Conservation (phyloP, 2,329 filamentous ascomycete species). For the Ophiostoma tasmaniense region DNA sequence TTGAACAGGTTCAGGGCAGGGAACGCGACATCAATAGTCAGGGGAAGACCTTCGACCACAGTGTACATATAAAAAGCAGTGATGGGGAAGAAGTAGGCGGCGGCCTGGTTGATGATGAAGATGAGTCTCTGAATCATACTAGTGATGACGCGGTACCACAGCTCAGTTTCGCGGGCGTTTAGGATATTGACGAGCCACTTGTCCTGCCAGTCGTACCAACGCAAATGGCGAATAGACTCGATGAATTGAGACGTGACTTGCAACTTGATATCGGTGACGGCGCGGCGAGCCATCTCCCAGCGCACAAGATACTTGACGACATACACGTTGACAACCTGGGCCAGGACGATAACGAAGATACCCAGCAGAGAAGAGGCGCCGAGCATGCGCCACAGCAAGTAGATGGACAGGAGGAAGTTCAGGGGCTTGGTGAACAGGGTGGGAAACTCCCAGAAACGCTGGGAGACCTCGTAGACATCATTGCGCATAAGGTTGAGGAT, state of each 20-base stretch:
- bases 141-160: constrained; percentile 56
- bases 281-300: constrained; percentile 62
- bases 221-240: constrained; percentile 70
- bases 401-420: constrained; percentile 63
- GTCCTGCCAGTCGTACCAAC: constrained; percentile 77
- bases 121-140: constrained; percentile 57
- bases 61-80: constrained; percentile 78
- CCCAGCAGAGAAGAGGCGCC: constrained; percentile 72
- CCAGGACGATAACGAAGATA: constrained; percentile 57
- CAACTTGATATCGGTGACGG: constrained; percentile 66
- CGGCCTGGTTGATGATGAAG: constrained; percentile 59
- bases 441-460: constrained; percentile 81
- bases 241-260: constrained; percentile 80
- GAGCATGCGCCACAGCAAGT: constrained; percentile 68
- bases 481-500: constrained; percentile 80
- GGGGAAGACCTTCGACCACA: constrained; percentile 53
- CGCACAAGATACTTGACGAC: constrained; percentile 58
- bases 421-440: constrained; percentile 67
- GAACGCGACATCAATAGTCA: constrained; percentile 77
- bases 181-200: constrained; percentile 65
- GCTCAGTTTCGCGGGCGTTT: constrained; percentile 57
- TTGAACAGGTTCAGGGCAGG: constrained; percentile 74
- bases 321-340: constrained; percentile 60
- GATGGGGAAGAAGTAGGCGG: constrained; percentile 68
- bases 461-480: constrained; percentile 74